These are phyloP conservation scores for Rubus parviflorus DNA, from an alignment of 306 rosid genomes.

Conservation along the genomic window DNA sequence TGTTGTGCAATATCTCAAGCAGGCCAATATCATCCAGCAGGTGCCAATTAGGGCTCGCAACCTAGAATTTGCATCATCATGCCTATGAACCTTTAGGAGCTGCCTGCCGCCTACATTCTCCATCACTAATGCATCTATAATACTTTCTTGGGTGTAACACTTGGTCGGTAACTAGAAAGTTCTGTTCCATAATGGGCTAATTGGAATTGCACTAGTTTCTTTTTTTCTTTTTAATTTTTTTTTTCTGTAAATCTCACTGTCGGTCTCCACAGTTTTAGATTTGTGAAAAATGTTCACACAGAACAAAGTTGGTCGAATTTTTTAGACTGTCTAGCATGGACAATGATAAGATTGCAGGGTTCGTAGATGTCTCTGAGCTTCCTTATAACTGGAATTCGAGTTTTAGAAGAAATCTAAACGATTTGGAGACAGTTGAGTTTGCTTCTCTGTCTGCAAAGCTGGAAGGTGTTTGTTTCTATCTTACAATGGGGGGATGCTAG, in stretches of 20 bases:
- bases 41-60: background rate
- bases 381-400: no score
- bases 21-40: background rate
- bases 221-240: background rate
- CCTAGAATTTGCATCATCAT: background rate
- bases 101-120: background rate
- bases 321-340: no score
- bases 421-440: no score
- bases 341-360: no score
- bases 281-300: background rate
- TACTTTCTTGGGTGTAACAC: background rate
- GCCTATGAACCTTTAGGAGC: background rate
- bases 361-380: no score
- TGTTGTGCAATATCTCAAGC: background rate
- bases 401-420: no score
- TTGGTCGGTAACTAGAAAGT: background rate
- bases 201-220: background rate
- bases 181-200: background rate
- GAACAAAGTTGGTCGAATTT: background rate
- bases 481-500: no score
- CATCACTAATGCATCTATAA: background rate
- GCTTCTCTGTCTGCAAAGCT: no score
- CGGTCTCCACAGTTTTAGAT: background rate
- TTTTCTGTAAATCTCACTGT: background rate
- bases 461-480: no score